phyloP scores from a whole-genome alignment of 208 protist genomes.

The Histomonas meleagridis region DNA sequence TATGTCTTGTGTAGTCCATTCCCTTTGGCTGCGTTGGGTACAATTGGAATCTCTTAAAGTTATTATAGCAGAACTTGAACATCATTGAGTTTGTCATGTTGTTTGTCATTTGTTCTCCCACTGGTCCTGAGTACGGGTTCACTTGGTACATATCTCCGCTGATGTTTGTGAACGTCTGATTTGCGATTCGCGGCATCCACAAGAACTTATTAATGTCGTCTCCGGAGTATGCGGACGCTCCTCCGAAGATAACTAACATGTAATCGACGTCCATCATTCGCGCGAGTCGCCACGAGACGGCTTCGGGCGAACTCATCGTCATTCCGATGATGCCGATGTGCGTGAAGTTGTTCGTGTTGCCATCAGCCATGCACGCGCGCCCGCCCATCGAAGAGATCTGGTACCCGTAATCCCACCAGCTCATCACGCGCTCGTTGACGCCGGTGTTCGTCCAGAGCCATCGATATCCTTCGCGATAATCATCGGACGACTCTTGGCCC shows the following conservation, averaged over 20 bases:
- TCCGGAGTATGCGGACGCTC: constrained; percentile 64
- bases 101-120: background rate
- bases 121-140: background rate
- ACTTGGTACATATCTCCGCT: background rate
- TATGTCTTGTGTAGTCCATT: constrained; percentile 36
- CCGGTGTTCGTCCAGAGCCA: constrained; percentile 83
- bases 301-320: constrained; percentile 65
- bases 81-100: constrained; percentile 32
- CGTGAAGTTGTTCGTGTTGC: constrained; percentile 96
- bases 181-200: constrained; percentile 74
- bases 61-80: constrained; percentile 34
- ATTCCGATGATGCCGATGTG: constrained; percentile 86
- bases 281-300: constrained; percentile 66
- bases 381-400: constrained; percentile 87
- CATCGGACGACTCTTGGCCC: constrained; percentile 69
- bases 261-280: constrained; percentile 83
- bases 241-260: constrained; percentile 81
- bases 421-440: constrained; percentile 52
- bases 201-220: constrained; percentile 90
- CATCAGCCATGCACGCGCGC: constrained; percentile 79
- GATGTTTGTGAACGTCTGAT: constrained; percentile 40
- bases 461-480: constrained; percentile 84
- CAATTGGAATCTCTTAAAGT: background rate
- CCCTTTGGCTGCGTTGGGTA: background rate
- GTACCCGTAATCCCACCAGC: constrained; percentile 98